phyloP scores from a whole-genome alignment of 129 eudicot species.

The Scalesia atractyloides region DNA sequence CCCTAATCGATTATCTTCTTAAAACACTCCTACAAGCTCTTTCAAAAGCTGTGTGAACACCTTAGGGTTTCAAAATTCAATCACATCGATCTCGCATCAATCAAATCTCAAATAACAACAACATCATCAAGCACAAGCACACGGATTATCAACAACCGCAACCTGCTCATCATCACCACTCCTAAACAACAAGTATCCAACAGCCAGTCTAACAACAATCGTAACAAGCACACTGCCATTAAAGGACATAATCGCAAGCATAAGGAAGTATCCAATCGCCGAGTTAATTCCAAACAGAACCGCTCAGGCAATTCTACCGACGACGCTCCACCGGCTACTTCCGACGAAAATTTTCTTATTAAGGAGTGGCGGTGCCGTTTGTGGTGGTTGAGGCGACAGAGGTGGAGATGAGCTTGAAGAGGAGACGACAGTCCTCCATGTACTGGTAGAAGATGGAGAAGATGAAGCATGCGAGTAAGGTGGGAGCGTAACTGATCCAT shows the following conservation, averaged over 20 bases:
- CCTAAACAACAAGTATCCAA: conserved; percentile 36
- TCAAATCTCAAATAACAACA: not conserved
- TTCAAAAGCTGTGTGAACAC: no score
- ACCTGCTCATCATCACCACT: conserved; percentile 40
- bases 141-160: conserved; percentile 40
- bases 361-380: conserved; percentile 43
- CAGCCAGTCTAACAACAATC: conserved; percentile 53
- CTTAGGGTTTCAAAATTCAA: no score
- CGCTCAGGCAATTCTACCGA: conserved; percentile 47
- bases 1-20: no score
- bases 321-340: conserved; percentile 28
- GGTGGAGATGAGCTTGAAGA: no score
- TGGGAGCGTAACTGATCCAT: conserved; percentile 43
- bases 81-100: not conserved
- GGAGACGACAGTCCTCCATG: no score
- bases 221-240: conserved; percentile 37
- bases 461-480: no score
- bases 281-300: conserved; percentile 59
- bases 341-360: conserved; percentile 29
- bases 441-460: no score
- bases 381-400: no score
- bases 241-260: conserved; percentile 43
- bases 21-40: no score
- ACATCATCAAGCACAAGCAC: conserved; percentile 36
- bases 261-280: conserved; percentile 58